Base-by-base conservation (phyloP, 495 filamentous ascomycete species). In the Daldinia childiae region DNA sequence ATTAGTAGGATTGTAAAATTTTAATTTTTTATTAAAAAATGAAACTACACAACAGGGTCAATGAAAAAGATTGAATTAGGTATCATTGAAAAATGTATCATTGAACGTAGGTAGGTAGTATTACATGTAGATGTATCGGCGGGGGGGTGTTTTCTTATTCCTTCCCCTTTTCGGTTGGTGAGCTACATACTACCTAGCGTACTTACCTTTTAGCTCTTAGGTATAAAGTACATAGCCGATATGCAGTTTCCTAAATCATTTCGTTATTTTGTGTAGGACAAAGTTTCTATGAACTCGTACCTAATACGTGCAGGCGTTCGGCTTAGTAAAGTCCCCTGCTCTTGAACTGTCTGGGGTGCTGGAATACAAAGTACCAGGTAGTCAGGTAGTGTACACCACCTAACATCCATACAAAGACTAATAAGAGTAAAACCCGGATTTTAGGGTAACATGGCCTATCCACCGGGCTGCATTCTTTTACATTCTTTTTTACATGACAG, bases 401-500 rank as follows among this genome's bases (percentile, higher is more conserved):
- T n/a, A n/a, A n/a, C n/a, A n/a, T n/a, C n/a, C n/a, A n/a, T 14
- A 36, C 19, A 24, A 48, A 48, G 67, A 71, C 71, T 69, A 71
- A 70, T 74, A 48, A 71, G 63, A 74, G 36, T 30, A 64, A 74
- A 74, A 70, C 71, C 71, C 66, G 71, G 67, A 74, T 70, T 74
- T 69, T 52, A 64, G 32, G 71, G 66, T 67, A 61, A 62, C 70
- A 73, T 73, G 60, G 65, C 54, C 54, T 61, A 71, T 62, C 62
- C 71, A 74, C 63, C 66, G 62, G 71, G 71, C 71, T 71, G 71
- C 67, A 67, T 69, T 54, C 67, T 39, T 67, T 34, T 38, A 52
- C 29, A 34, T 30, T 14, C 38, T 7, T 19, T 45, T 19, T 8
- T 48, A 32, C 29, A 30, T 30, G 1, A 30, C 1, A n/a, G n/a